Evolutionary conservation across 2,329 filamentous ascomycete genomes (phyloP).

Genomic region (Endoconidiophora polonica): DNA sequence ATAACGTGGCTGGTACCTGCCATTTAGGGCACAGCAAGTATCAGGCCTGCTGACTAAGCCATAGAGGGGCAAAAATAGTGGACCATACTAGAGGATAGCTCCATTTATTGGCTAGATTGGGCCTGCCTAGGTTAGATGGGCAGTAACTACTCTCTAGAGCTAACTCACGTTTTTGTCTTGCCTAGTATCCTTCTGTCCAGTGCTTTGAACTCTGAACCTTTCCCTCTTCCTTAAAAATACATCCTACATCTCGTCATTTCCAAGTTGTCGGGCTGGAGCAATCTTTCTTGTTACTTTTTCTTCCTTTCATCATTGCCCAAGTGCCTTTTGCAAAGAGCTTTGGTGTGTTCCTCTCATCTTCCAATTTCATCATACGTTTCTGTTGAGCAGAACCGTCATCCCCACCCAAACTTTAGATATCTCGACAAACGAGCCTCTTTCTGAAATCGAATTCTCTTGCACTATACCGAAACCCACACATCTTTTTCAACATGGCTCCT

Average conservation of each 20-base stretch:
- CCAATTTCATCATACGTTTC: constrained; percentile 4
- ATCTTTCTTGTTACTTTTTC: constrained; percentile 1
- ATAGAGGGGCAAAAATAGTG: constrained; percentile 8
- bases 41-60: constrained; percentile 9
- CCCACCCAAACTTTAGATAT: constrained; percentile 1
- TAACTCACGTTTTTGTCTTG: background rate
- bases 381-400: constrained; percentile 10
- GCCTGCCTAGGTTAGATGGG: background rate
- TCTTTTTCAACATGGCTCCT: constrained; percentile 39
- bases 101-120: background rate
- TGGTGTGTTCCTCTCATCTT: constrained; percentile 2
- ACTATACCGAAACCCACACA: background rate
- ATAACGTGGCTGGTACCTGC: constrained; percentile 10
- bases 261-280: background rate
- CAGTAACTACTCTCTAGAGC: background rate
- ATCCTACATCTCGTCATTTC: constrained; percentile 1
- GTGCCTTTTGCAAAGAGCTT: constrained; percentile 1
- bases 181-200: background rate
- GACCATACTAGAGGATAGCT: background rate
- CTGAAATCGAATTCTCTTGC: background rate
- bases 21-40: background rate
- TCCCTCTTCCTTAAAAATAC: constrained; percentile 1
- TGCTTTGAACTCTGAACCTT: background rate
- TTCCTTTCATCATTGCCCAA: constrained; percentile 1
- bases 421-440: constrained; percentile 2